Conservation (phyloP, 2,329 filamentous ascomycete species). For the Plenodomus biglobosus region DNA sequence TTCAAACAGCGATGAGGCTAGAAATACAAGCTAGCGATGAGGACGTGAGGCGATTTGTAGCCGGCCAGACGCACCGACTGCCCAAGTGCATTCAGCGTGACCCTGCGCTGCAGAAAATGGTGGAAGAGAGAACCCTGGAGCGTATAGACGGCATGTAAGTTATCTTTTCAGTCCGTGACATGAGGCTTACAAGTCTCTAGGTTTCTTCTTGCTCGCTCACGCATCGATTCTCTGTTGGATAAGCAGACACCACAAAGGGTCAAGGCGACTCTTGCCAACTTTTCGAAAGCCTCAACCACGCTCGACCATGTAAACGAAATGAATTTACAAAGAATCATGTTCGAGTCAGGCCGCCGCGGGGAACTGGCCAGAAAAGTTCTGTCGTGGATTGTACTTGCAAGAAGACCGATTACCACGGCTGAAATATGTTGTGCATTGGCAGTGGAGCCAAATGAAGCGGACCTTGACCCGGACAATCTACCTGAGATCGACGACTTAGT, state of each 20-base stretch:
- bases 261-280: slow-evolving; percentile 1
- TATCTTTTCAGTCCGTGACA: neutral
- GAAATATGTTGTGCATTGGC: slow-evolving; percentile 19
- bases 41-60: slow-evolving; percentile 23
- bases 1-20: slow-evolving; percentile 9
- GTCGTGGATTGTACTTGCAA: slow-evolving; percentile 15
- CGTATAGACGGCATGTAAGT: slow-evolving; percentile 28
- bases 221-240: slow-evolving; percentile 11
- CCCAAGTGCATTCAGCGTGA: slow-evolving; percentile 17
- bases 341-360: slow-evolving; percentile 38
- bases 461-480: slow-evolving; percentile 11
- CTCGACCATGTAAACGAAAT: too few species aligned
- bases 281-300: too few species aligned
- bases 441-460: slow-evolving; percentile 4
- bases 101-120: slow-evolving; percentile 10
- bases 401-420: slow-evolving; percentile 14
- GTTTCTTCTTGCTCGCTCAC: slow-evolving; percentile 15
- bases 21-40: slow-evolving; percentile 23
- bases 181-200: slow-evolving; percentile 2
- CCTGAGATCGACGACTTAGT: slow-evolving; percentile 13
- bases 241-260: slow-evolving; percentile 9
- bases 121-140: slow-evolving; percentile 18
- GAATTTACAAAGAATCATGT: slow-evolving; percentile 45
- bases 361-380: slow-evolving; percentile 41
- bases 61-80: slow-evolving; percentile 16